Base-by-base conservation (phyloP, 176 grass and related monocot genomes). In the Zea luxurians region DNA sequence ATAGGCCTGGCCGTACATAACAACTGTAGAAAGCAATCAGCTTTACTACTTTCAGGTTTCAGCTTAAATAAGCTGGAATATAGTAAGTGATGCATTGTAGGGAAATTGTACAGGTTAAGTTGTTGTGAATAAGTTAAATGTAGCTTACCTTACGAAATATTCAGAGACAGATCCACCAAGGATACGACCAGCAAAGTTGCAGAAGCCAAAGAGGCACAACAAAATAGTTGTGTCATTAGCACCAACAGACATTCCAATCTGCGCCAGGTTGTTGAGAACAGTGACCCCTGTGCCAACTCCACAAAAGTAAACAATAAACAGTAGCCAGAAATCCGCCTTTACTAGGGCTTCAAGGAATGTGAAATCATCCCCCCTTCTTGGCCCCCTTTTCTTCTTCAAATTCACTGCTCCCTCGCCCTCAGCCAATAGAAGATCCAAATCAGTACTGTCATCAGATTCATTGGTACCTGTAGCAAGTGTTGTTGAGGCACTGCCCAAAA, bases 201-300 rank as follows among this genome's bases (percentile, higher is more conserved):
- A 86, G 86, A 93, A 90, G 35, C 94, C 86, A 6, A 97, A 97
- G 58, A 91, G 84, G 40, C 91, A 93, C 76, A 97, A 52, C 69
- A 97, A 83, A 74, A 97, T 84, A 21, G 89, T 92, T 4, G 94
- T 91, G 59, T 92, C 91, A 68, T 92, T 81, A 50, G 87, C 81
- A 86, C 94, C 94, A 60, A 78, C 89, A 82, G 94, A 85, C 73
- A 91, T 89, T 53, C 94, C 94, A 68, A 97, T 61, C 77, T 97
- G 94, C 80, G 94, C 91, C 49, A 97, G 89, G 80, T 97, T 97
- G 62, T 97, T 97, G 15, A 97, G 86, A 84, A 93, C 91, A 41
- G 91, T 97, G 13, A 97, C 94, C 53, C 91, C 91, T 50, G 94
- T 87, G n/a, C 94, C 94, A 61, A 97, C 94, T 46, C 94, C 94